A percentile compares a stretch with the other conserved stretches of the same genome.
These are phyloP conservation scores for Trypanosoma cruzi DNA, from an alignment of 208 protist species.

Conservation along the genomic window DNA sequence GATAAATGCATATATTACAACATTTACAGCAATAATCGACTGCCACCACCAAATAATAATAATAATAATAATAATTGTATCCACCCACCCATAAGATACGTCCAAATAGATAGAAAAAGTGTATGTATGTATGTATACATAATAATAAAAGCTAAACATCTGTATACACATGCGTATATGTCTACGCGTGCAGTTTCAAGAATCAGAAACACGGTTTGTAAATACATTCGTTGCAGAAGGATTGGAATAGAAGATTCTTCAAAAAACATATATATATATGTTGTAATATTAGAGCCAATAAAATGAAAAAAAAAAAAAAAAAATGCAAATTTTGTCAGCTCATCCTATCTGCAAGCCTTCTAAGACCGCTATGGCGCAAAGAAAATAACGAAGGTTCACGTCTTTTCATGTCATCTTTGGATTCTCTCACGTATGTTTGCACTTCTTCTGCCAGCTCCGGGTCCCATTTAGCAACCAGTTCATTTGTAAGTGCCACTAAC, in stretches of 20 bases:
- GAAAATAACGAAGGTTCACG: constrained; percentile 89
- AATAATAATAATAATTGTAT: neutral
- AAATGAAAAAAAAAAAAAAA: neutral
- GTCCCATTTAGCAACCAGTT: constrained; percentile 72
- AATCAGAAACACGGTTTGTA: too few species aligned
- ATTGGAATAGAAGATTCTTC: neutral
- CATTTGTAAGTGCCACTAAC: constrained; percentile 54
- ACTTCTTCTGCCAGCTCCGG: constrained; percentile 79
- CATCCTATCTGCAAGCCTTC: constrained; percentile 35
- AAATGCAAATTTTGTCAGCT: neutral
- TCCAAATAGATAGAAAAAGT: too few species aligned
- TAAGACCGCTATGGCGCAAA: constrained; percentile 69
- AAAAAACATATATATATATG: neutral
- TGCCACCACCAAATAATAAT: neutral
- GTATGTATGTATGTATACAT: too few species aligned
- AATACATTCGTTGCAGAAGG: too few species aligned
- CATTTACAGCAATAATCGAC: too few species aligned
- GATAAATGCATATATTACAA: neutral
- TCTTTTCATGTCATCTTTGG: constrained; percentile 44
- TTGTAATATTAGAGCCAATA: neutral
- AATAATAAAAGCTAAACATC: neutral
- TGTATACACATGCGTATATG: neutral
- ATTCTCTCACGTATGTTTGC: constrained; percentile 48
- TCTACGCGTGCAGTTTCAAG: neutral
- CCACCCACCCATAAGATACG: too few species aligned